Percentiles rank a stretch among this genome's conserved stretches.
phyloP scores from a whole-genome alignment of 495 filamentous ascomycete species.

The Hypoxylon lienhwacheense region DNA sequence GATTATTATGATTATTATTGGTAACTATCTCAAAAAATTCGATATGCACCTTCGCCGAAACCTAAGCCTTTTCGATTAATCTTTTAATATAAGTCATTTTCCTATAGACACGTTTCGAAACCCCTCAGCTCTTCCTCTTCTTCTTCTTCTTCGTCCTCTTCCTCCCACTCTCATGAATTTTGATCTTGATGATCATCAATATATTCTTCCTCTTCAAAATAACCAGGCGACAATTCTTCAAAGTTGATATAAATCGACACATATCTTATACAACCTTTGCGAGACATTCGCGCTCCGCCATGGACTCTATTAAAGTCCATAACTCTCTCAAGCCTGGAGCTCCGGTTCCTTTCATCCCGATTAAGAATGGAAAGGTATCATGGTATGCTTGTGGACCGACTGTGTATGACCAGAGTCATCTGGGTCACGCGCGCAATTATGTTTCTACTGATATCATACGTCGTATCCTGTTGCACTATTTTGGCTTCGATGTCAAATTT shows the following conservation, averaged over 20 bases:
- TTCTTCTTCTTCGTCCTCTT: constrained; percentile 2
- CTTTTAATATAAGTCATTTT: too few relatives aligned
- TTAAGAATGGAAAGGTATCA: constrained; percentile 71
- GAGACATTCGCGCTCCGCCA: constrained; percentile 39
- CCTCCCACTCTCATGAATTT: constrained; percentile 7
- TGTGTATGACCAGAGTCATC: constrained; percentile 87
- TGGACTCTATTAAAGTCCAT: constrained; percentile 63
- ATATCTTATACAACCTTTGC: constrained; percentile 34
- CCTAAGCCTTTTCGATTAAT: too few relatives aligned
- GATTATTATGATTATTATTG: too few relatives aligned
- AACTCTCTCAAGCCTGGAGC: constrained; percentile 73
- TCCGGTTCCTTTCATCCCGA: constrained; percentile 75
- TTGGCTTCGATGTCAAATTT: constrained; percentile 82
- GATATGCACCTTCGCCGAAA: too few relatives aligned
- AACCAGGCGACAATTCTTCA: constrained; percentile 12
- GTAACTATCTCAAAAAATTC: too few relatives aligned
- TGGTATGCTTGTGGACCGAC: constrained; percentile 96
- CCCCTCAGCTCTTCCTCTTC: too few relatives aligned
- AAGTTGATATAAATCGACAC: constrained; percentile 16
- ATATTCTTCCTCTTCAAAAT: constrained; percentile 29
- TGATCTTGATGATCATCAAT: constrained; percentile 39
- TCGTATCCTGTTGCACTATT: constrained; percentile 82
- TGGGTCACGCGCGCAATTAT: constrained; percentile 94
- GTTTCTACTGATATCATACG: constrained; percentile 91
- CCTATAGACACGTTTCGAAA: too few relatives aligned